These are phyloP conservation scores for Oryza meridionalis DNA, from an alignment of 176 grass and related monocot genomes.

Conservation along the genomic window DNA sequence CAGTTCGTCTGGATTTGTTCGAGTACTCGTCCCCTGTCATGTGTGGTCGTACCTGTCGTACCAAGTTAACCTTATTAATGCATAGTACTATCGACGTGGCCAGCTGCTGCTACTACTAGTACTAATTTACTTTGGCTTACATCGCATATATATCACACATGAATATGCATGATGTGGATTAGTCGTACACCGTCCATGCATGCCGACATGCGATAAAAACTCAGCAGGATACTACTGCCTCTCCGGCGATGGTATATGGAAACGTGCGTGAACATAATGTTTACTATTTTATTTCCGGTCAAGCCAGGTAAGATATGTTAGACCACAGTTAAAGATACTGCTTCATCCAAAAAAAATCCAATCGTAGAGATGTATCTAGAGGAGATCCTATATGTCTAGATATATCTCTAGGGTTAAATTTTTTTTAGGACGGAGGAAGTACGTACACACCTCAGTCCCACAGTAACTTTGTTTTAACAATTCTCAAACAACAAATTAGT, in stretches of 20 bases:
- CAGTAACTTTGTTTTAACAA: too few relatives aligned
- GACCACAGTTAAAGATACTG: too few relatives aligned
- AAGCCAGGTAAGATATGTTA: too few relatives aligned
- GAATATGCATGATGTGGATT: not conserved
- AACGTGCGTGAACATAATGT: not conserved
- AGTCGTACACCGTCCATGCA: not conserved
- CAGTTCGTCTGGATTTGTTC: not conserved
- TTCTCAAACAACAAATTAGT: too few relatives aligned
- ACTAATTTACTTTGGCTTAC: constrained; percentile 17
- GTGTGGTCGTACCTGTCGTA: constrained; percentile 32
- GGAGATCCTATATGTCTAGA: too few relatives aligned
- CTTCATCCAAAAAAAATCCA: too few relatives aligned
- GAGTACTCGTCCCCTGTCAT: not conserved
- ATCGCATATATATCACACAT: constrained; percentile 22
- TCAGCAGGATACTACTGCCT: not conserved
- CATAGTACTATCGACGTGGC: not conserved
- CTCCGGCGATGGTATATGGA: not conserved
- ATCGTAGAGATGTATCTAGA: too few relatives aligned
- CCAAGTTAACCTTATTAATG: constrained; percentile 21
- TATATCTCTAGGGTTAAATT: too few relatives aligned
- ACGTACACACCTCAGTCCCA: too few relatives aligned
- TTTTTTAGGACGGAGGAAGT: too few relatives aligned
- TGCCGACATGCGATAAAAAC: constrained; percentile 43
- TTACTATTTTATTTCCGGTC: not conserved
- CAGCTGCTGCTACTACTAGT: not conserved